Evolutionary conservation across 1,284 basidiomycete species (phyloP), one percentile per base, ranked within the genome.

Genomic region (Moesziomyces antarcticus): DNA sequence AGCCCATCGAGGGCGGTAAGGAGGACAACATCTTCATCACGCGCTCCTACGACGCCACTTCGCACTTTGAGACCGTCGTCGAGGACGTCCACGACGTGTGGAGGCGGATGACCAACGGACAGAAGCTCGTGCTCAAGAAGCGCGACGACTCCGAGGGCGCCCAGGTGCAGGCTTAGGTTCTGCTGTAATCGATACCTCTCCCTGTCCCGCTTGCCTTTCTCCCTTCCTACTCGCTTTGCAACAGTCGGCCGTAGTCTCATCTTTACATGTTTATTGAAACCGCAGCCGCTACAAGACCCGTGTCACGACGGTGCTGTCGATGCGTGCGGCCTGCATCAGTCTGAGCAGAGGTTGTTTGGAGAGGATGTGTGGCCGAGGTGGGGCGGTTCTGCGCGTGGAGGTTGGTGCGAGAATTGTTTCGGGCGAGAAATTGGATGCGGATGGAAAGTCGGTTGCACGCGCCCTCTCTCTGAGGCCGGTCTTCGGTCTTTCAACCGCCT

Each of bases 31-130:
- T 99, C 84, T 99, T 93, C 87, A 91, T 99, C 87, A 98, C 97
- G 61, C 92, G 92, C 63, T 97, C 94, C 8, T 98, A 98, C 86
- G 97, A 99, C 85, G 94, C 97, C 13, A 98, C 97, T 10, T 95
- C 93, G 50, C 97, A 99, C 87, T 99, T 99, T 83, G 97, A 99
- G 62, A 97, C 95, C 42, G 94, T 85, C 30, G 83, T 84, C 10
- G 84, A 84, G 47, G 84, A 85, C 49, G 75, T 84, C 10, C 77
- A 82, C 59, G 76, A 82, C 37, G 82, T 84, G 20, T 84, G 80
- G 80, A 62, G 68, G 50, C 67, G 82, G 18, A 74, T 79, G 45
- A 84, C 81, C 41, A 73, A 73, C 57, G 82, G 81, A 40, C 56
- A 84, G 67, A 76, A 77, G 50, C 73, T 84, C 24, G 81, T 79